phyloP scores from a whole-genome alignment of 2,329 filamentous ascomycete genomes.

The Chaetomium olivaceum region DNA sequence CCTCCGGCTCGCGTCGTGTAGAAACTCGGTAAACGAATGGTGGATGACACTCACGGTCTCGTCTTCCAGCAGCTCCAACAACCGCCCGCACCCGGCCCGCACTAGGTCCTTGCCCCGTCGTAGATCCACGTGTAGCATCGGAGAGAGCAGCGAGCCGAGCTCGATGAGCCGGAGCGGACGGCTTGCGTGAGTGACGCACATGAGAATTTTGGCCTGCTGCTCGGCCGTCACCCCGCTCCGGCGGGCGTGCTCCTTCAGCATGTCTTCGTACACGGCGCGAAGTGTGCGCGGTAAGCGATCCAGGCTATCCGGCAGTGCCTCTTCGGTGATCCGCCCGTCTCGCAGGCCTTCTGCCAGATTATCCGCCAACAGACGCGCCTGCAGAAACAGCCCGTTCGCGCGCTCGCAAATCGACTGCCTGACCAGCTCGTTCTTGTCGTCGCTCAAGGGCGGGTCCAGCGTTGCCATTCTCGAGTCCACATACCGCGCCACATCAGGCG shows the following conservation, averaged over 20 bases:
- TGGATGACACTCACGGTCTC: conserved; percentile 49
- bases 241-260: conserved; percentile 41
- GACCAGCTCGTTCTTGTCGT: conserved; percentile 9
- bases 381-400: conserved; percentile 40
- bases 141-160: conserved; percentile 31
- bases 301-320: conserved; percentile 24
- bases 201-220: conserved; percentile 41
- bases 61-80: conserved; percentile 48
- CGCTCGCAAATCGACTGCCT: conserved; percentile 23
- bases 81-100: conserved; percentile 41
- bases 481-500: conserved; percentile 36
- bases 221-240: conserved; percentile 35
- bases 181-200: conserved; percentile 43
- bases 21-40: conserved; percentile 51
- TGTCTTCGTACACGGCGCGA: conserved; percentile 38
- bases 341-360: conserved; percentile 32
- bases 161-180: conserved; percentile 45
- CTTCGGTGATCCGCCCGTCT: conserved; percentile 26
- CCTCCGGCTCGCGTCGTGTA: conserved; percentile 35
- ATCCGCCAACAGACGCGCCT: conserved; percentile 40
- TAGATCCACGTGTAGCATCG: conserved; percentile 22
- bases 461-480: conserved; percentile 9
- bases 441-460: conserved; percentile 8
- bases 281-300: conserved; percentile 26
- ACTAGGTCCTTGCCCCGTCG: conserved; percentile 39